These are phyloP conservation scores for Inga laurina DNA, from an alignment of 306 rosid genomes.

Conservation along the genomic window DNA sequence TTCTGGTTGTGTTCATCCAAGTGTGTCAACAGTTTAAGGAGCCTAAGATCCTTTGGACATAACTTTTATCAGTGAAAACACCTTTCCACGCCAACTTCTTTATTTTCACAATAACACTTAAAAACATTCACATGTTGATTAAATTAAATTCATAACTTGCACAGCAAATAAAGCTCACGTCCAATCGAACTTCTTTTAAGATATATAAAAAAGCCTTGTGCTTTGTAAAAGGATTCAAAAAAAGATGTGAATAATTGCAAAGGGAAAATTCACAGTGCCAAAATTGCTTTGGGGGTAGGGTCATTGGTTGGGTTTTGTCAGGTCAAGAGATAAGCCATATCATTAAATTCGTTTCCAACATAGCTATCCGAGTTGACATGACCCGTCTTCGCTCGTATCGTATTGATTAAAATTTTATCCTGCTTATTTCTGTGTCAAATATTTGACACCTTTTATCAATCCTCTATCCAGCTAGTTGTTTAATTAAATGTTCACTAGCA, in stretches of 20 bases:
- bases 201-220: not conserved
- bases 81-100: not conserved
- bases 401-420: not conserved
- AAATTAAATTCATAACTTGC: not conserved
- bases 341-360: not conserved
- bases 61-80: not conserved
- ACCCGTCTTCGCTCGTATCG: not conserved
- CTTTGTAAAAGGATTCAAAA: slow-evolving; percentile 6
- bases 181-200: slow-evolving; percentile 2
- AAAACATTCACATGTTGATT: not conserved
- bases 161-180: not conserved
- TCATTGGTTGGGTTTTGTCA: not conserved
- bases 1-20: not conserved
- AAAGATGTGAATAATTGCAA: not conserved
- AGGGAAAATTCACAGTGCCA: slow-evolving; percentile 4
- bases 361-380: not conserved
- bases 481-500: not conserved
- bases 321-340: not conserved
- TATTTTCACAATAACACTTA: not conserved
- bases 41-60: not conserved
- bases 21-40: not conserved
- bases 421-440: not conserved
- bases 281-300: not conserved
- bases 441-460: not conserved
- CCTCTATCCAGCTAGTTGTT: not conserved